Evolutionary conservation across 306 rosid genomes (phyloP).

Genomic region (Lathyrus tuberosus): DNA sequence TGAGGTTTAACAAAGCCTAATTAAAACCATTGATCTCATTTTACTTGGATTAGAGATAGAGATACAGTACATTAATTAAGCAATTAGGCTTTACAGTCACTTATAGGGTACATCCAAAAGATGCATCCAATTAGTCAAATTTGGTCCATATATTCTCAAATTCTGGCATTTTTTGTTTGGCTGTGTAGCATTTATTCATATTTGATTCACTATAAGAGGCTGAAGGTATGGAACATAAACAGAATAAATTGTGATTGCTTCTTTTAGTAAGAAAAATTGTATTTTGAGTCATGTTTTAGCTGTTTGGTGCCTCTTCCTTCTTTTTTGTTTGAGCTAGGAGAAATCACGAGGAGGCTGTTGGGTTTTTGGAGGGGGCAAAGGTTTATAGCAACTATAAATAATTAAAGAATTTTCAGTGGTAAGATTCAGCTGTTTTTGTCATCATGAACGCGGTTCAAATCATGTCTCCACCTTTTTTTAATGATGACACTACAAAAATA

Average conservation of each 20-base stretch:
- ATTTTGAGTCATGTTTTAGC: neutral
- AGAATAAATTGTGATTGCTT: constrained; percentile 4
- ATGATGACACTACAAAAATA: too few relatives aligned
- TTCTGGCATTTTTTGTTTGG: neutral
- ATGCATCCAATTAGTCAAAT: too few relatives aligned
- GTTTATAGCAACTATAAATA: too few relatives aligned
- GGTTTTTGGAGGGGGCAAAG: too few relatives aligned
- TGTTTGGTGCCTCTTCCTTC: neutral
- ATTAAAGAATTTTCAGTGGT: too few relatives aligned
- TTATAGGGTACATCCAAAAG: too few relatives aligned
- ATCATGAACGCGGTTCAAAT: too few relatives aligned
- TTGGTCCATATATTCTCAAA: neutral
- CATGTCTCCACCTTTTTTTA: too few relatives aligned
- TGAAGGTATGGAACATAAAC: neutral
- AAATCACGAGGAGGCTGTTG: neutral
- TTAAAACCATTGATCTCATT: neutral
- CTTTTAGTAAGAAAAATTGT: neutral
- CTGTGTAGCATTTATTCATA: neutral
- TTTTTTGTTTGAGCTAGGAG: constrained; percentile 10
- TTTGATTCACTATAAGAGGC: constrained; percentile 15
- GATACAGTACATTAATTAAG: neutral
- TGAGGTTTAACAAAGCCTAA: constrained; percentile 1
- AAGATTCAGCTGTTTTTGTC: too few relatives aligned
- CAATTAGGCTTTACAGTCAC: too few relatives aligned
- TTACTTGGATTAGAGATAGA: constrained; percentile 14